Base-by-base conservation (phyloP, 495 filamentous ascomycete species). In the Xylaria grammica region DNA sequence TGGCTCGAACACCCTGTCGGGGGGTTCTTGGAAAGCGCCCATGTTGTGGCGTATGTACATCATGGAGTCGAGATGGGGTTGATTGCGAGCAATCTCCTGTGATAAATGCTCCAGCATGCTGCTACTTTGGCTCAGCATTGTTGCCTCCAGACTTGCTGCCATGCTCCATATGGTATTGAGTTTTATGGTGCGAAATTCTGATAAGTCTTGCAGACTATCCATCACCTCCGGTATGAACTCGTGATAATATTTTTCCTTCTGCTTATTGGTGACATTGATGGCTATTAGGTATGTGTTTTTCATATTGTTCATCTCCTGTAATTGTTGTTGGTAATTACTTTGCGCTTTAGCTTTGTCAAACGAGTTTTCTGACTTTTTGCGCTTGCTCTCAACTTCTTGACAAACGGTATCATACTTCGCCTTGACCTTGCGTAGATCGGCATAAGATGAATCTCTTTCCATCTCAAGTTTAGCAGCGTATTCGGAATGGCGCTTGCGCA, bases 261-360 rank as follows among this genome's bases (percentile, higher is more conserved):
- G 88, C 75, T 92, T 94, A 78, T 99, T 99, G 40, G 94, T 93
- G 46, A 97, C 91, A 72, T 94, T 95, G 80, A 99, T 96, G 59
- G 86, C 85, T 66, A 99, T 94, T 40, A 99, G 80, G 70, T 99
- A 99, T 1, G 91, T 93, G 71, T 98, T 99, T 90, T 99, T 99
- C 71, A 91, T 86, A 73, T 98, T 98, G 75, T 92, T 89, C 96
- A 98, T 98, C 59, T 98, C 94, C 44, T 87, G 71, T 42, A 94
- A 80, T 74, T 98, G 94, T 70, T 95, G 91, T 69, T 96, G 91
- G 74, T 95, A 98, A 19, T 90, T 87, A 68, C 85, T 87, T 74
- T 96, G 91, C 7, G 96, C 93, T 78, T 98, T 99, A 29, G 83
- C 74, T 74, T 93, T 89, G 75, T 98, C 96, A 66, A 93, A 95